phyloP scores from a whole-genome alignment of 176 grass and related monocot species.

The Eremochloa ophiuroides region DNA sequence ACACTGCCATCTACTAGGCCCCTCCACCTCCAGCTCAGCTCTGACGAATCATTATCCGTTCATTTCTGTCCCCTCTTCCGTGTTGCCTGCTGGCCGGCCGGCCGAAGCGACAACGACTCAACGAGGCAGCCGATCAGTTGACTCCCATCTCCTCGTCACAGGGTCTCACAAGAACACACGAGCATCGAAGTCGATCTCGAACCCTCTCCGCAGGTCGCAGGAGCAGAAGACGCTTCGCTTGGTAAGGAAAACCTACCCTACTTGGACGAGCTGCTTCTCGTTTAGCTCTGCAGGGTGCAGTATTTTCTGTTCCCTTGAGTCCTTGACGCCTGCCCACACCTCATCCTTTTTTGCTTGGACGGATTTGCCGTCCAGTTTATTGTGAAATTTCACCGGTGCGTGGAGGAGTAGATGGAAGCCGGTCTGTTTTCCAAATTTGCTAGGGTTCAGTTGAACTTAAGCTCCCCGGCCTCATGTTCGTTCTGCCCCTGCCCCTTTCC shows the following conservation, averaged over 20 bases:
- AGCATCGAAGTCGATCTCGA: not conserved
- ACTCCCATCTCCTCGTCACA: not conserved
- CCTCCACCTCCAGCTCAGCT: no score
- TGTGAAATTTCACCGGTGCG: not conserved
- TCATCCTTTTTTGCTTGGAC: not conserved
- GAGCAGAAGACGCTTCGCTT: not conserved
- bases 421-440: not conserved
- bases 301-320: no score
- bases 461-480: not conserved
- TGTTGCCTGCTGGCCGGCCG: not conserved
- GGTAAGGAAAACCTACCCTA: slow-evolving; percentile 2
- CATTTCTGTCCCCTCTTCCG: not conserved
- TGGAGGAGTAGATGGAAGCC: not conserved
- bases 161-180: not conserved
- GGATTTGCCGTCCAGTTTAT: not conserved
- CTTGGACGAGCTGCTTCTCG: not conserved
- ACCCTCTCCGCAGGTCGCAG: not conserved
- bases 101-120: not conserved
- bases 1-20: not conserved
- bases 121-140: not conserved
- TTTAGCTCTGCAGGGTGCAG: not conserved
- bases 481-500: not conserved
- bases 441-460: not conserved
- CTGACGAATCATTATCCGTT: not conserved
- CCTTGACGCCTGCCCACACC: not conserved